Conservation (phyloP, 2,329 filamentous ascomycete genomes). For the Arthrobotrys iridis region DNA sequence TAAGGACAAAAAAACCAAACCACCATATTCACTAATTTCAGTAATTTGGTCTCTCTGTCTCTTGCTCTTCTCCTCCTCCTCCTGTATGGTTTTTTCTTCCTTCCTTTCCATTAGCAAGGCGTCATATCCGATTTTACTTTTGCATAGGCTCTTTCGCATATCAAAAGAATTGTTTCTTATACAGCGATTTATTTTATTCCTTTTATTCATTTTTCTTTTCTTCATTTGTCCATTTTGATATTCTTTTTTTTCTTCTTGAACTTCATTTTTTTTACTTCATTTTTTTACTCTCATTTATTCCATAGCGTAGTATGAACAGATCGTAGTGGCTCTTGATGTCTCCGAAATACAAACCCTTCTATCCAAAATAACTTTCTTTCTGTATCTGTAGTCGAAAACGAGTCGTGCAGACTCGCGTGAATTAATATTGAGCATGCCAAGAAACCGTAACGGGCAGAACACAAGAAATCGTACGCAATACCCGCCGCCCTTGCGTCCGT, state of each 20-base stretch:
- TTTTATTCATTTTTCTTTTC: slow-evolving; percentile 6
- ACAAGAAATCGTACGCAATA: too few species aligned
- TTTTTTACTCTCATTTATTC: slow-evolving; percentile 2
- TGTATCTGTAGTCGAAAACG: background rate
- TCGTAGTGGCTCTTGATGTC: slow-evolving; percentile 24
- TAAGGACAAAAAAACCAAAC: background rate
- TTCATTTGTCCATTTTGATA: slow-evolving; percentile 11
- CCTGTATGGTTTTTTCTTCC: slow-evolving; percentile 24
- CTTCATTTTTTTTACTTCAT: slow-evolving; percentile 9
- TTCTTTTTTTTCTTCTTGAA: slow-evolving; percentile 4
- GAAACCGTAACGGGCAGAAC: too few species aligned
- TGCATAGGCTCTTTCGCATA: slow-evolving; percentile 17
- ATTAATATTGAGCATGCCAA: too few species aligned
- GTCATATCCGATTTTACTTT: slow-evolving; percentile 23
- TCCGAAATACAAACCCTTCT: slow-evolving; percentile 9
- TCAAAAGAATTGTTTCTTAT: slow-evolving; percentile 48
- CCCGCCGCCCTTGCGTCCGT: too few species aligned
- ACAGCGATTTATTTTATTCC: slow-evolving; percentile 31
- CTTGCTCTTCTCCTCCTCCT: background rate
- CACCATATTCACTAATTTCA: too few species aligned
- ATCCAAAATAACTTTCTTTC: background rate
- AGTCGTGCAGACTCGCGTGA: too few species aligned
- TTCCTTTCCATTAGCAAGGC: slow-evolving; percentile 38
- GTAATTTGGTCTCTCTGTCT: slow-evolving; percentile 1
- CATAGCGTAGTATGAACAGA: slow-evolving; percentile 41